Conservation (phyloP, 2,329 filamentous ascomycete genomes). For the Davidsoniella eucalypti region DNA sequence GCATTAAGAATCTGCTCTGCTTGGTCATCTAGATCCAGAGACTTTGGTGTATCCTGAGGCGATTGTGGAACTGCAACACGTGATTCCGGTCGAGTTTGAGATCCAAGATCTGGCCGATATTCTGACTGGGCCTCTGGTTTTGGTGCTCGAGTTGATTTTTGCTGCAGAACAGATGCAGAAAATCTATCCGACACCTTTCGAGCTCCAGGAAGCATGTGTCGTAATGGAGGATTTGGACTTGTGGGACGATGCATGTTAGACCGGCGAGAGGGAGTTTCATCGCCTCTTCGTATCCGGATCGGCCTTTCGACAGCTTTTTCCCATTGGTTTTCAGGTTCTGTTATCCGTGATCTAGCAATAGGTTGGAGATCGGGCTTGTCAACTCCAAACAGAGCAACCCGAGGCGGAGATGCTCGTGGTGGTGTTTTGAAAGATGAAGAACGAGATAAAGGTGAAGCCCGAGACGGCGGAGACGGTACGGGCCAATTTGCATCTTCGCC, state of each 20-base stretch:
- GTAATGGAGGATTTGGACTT: conserved; percentile 6
- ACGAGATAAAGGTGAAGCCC: neutral
- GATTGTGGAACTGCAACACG: neutral
- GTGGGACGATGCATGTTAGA: neutral
- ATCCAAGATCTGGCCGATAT: too few species aligned
- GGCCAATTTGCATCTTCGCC: conserved; percentile 2
- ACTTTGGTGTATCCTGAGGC: conserved; percentile 12
- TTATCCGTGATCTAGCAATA: neutral
- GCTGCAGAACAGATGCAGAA: neutral
- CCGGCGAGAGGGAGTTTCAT: conserved; percentile 6
- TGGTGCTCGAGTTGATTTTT: neutral
- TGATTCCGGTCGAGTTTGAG: too few species aligned
- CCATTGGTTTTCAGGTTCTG: neutral
- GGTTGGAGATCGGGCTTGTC: neutral
- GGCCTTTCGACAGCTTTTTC: conserved; percentile 7
- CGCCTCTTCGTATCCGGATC: conserved; percentile 8
- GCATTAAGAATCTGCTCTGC: conserved; percentile 41
- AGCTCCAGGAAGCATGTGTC: neutral
- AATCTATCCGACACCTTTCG: too few species aligned
- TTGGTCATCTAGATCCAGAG: conserved; percentile 28
- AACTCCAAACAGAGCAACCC: neutral
- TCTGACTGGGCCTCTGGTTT: too few species aligned
- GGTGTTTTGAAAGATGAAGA: neutral
- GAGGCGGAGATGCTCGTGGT: conserved; percentile 2
- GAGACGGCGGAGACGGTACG: conserved; percentile 4